Evolutionary conservation across 106 monocot species (phyloP).

Genomic region (Vanilla planifolia): DNA sequence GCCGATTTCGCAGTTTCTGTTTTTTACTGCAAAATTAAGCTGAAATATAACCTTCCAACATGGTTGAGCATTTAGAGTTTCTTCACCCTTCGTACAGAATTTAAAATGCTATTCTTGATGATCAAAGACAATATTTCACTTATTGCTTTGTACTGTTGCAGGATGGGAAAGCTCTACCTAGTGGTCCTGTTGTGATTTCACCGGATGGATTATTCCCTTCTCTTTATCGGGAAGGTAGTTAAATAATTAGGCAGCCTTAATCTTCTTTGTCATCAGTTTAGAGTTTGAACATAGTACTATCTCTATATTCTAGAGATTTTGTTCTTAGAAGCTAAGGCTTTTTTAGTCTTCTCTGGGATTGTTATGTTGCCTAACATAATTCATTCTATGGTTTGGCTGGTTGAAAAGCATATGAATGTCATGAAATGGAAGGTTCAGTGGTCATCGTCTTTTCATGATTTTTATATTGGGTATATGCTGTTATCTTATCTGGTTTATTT

Average conservation of each 20-base stretch:
- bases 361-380: too few species aligned
- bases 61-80: neutral
- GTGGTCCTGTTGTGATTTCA: constrained; percentile 92
- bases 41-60: neutral
- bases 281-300: neutral
- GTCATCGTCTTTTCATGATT: neutral
- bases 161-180: constrained; percentile 93
- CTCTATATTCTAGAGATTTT: neutral
- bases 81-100: constrained; percentile 1
- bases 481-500: neutral
- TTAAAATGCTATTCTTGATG: neutral
- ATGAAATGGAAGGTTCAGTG: neutral
- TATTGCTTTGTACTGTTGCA: constrained; percentile 22
- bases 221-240: constrained; percentile 86
- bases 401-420: too few species aligned
- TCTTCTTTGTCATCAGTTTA: neutral
- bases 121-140: neutral
- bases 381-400: too few species aligned
- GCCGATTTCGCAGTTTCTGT: neutral
- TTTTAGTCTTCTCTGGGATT: too few species aligned
- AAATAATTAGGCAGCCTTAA: neutral
- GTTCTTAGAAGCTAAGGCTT: too few species aligned
- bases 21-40: neutral
- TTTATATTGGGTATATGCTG: neutral
- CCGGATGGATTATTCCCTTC: constrained; percentile 97